Evolutionary conservation across 2,329 filamentous ascomycete genomes (phyloP).

Genomic region (Endoconidiophora polonica): DNA sequence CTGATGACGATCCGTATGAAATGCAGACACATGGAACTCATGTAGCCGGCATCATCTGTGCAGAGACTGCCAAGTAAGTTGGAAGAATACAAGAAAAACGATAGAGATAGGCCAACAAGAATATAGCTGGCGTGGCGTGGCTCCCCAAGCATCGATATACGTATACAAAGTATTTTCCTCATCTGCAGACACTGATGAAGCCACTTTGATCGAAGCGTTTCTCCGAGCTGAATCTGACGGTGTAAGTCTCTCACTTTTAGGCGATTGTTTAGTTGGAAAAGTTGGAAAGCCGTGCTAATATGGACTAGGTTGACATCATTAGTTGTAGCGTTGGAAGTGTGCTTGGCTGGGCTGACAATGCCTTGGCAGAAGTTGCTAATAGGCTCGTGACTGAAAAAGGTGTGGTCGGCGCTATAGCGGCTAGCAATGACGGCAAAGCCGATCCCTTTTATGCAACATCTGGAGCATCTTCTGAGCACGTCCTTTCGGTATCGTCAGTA

Average conservation of each 20-base stretch:
- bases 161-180: slow-evolving; percentile 25
- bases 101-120: background rate
- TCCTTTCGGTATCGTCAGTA: slow-evolving; percentile 28
- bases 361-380: slow-evolving; percentile 26
- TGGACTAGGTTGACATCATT: slow-evolving; percentile 23
- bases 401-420: slow-evolving; percentile 32
- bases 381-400: slow-evolving; percentile 28
- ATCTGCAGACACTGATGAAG: slow-evolving; percentile 23
- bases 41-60: slow-evolving; percentile 18
- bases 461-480: slow-evolving; percentile 26
- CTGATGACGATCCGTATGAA: slow-evolving; percentile 31
- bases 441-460: slow-evolving; percentile 30
- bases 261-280: no score
- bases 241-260: slow-evolving; percentile 12
- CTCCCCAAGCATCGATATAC: slow-evolving; percentile 16
- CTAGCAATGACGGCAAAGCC: slow-evolving; percentile 32
- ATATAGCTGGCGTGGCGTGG: slow-evolving; percentile 14
- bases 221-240: slow-evolving; percentile 21
- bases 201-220: slow-evolving; percentile 21
- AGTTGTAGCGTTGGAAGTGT: slow-evolving; percentile 24
- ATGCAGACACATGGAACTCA: slow-evolving; percentile 24
- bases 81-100: slow-evolving; percentile 19
- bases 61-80: slow-evolving; percentile 20
- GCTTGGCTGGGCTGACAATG: slow-evolving; percentile 25
- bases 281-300: background rate